These are phyloP conservation scores for Wickerhamomyces bovis DNA, from an alignment of 805 yeast genomes.

Conservation along the genomic window DNA sequence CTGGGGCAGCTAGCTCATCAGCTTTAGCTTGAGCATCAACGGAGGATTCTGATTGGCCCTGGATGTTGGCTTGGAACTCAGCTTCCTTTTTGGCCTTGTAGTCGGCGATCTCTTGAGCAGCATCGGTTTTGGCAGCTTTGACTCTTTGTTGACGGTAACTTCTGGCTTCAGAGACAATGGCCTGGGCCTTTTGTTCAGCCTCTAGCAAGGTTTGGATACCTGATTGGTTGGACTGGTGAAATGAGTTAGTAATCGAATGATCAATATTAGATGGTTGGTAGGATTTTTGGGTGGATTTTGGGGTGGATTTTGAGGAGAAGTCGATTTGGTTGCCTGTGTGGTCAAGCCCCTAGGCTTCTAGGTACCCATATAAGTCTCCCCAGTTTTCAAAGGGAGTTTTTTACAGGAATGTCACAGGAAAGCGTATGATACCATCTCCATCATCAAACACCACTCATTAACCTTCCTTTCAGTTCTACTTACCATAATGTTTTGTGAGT, in stretches of 20 bases:
- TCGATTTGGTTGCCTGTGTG: background rate
- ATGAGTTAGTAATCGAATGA: background rate
- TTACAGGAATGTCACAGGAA: too few relatives aligned
- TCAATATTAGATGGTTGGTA: background rate
- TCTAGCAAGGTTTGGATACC: slow-evolving; percentile 28
- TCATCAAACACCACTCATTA: too few relatives aligned
- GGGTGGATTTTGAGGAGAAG: background rate
- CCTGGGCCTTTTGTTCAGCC: slow-evolving; percentile 98
- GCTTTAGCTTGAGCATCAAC: slow-evolving; percentile 76
- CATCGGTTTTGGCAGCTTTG: slow-evolving; percentile 93
- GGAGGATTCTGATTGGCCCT: slow-evolving; percentile 69
- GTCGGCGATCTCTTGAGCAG: slow-evolving; percentile 78
- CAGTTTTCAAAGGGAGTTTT: too few relatives aligned
- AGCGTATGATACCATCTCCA: too few relatives aligned
- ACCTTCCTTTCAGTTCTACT: background rate
- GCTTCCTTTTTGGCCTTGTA: slow-evolving; percentile 80
- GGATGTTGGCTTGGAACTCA: slow-evolving; percentile 70
- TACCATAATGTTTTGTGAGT: background rate
- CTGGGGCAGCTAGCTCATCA: slow-evolving; percentile 62
- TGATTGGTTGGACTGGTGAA: slow-evolving; percentile 17
- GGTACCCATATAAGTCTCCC: too few relatives aligned
- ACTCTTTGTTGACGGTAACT: slow-evolving; percentile 79
- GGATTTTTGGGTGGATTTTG: background rate
- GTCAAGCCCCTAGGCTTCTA: background rate
- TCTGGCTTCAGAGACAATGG: slow-evolving; percentile 89